Conservation (phyloP, 2,329 filamentous ascomycete genomes). For the Colletotrichum eremochloae region DNA sequence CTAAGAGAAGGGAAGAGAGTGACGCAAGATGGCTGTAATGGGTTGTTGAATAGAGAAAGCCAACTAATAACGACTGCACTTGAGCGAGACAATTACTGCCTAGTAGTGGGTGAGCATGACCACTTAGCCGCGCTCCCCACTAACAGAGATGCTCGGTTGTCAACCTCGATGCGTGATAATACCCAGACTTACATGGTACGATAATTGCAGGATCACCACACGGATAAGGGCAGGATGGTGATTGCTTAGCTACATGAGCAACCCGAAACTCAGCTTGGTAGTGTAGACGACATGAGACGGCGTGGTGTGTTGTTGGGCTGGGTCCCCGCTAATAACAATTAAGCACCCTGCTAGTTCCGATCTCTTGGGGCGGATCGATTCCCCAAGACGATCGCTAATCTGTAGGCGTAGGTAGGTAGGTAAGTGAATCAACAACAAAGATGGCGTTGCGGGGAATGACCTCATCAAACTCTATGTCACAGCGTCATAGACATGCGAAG, state of each 20-base stretch:
- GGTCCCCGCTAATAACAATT: conserved; percentile 12
- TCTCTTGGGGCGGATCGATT: conserved; percentile 29
- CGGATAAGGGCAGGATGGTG: neutral
- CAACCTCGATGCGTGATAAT: neutral
- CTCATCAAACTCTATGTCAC: conserved; percentile 36
- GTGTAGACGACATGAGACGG: neutral
- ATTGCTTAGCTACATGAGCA: neutral
- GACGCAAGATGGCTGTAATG: neutral
- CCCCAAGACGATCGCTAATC: conserved; percentile 32
- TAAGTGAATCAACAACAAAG: conserved; percentile 5
- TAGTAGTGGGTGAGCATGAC: neutral
- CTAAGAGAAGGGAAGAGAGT: neutral
- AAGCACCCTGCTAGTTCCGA: conserved; percentile 34
- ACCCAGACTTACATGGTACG: neutral
- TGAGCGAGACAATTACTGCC: neutral
- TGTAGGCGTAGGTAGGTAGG: neutral
- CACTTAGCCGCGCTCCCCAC: neutral
- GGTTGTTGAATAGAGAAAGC: too few relatives aligned
- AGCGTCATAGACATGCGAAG: conserved; percentile 39
- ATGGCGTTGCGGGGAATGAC: conserved; percentile 30
- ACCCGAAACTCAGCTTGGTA: neutral
- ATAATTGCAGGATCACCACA: neutral
- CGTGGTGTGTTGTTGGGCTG: neutral
- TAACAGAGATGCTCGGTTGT: neutral
- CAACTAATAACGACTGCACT: neutral